These are phyloP conservation scores for Phycomyces blakesleeanus DNA, from an alignment of 192 early-diverging fungal genomes.

Conservation along the genomic window DNA sequence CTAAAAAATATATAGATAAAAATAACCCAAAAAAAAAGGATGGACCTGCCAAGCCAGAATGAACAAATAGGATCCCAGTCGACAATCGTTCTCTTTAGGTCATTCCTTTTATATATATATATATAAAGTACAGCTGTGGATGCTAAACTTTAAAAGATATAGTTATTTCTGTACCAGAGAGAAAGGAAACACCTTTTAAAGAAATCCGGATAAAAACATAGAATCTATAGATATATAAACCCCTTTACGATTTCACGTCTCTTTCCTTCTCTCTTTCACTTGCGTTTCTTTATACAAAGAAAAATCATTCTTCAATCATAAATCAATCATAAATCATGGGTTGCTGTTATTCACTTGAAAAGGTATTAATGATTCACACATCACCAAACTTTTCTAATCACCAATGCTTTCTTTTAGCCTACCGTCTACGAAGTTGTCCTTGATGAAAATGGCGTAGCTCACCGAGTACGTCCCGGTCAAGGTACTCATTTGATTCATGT, in stretches of 20 bases:
- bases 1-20: too few relatives aligned
- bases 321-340: conserved; percentile 21
- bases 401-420: conserved; percentile 7
- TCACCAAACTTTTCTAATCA: background rate
- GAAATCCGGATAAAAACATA: background rate
- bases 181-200: background rate
- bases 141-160: background rate
- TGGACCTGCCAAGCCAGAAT: too few relatives aligned
- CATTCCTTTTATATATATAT: too few relatives aligned
- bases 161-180: background rate
- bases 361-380: too few relatives aligned
- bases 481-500: conserved; percentile 22
- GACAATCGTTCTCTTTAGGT: too few relatives aligned
- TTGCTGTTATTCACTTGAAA: conserved; percentile 24
- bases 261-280: background rate
- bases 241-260: too few relatives aligned
- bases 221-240: background rate
- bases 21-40: too few relatives aligned
- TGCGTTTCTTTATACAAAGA: too few relatives aligned
- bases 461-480: conserved; percentile 13
- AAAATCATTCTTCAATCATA: too few relatives aligned
- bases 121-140: background rate
- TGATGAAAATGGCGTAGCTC: conserved; percentile 18
- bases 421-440: conserved; percentile 18
- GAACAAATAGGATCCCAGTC: too few relatives aligned